Evolutionary conservation across 345 rosid genomes (phyloP), one percentile per base, ranked within the genome.

Genomic region (Sonneratia alba): DNA sequence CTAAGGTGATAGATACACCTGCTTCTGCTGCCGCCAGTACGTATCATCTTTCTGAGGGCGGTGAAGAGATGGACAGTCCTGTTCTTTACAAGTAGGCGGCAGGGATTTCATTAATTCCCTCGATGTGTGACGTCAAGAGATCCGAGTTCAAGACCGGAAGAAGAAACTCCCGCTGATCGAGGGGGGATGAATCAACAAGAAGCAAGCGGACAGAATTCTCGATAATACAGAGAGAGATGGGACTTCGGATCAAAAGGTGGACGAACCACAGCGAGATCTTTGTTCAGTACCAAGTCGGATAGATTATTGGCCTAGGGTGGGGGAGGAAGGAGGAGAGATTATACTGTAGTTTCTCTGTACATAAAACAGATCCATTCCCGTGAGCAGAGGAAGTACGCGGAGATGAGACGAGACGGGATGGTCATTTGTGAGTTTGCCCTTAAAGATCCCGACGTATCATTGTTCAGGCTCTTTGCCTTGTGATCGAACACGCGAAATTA

Each of bases 1-100:
- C 72, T 69, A 77, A 76, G 68, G 75, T 84, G 78, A 80, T 53
- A 42, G 22, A 53, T 21, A 8, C 32, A 22, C n/a, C 63, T 53
- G n/a, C 22, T 16, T 42, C 45, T 3, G n/a, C 57, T 15, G 57
- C 57, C 15, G 15, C 15, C 2, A 3, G 32, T 19, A 0, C 16
- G 7, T 2, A 16, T 19, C n/a, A 53, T 53, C 22, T 16, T 53
- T 53, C 6, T 19, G 7, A 53, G 21, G n/a, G 22, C 57, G 15
- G 21, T 9, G 57, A 57, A 57, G 2, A 21, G 27, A 56, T 56
- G 27, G 63, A 57, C 21, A 57, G 3, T 53, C 59, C 16, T 19
- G 6, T 53, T 53, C 22, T 53, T 2, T 0, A 11, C 22, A 53
- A 53, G 59, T 1, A 18, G 7, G 19, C 0, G 19, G 22, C 6